Base-by-base conservation (phyloP, 1,284 basidiomycete species). In the Naganishia cerealis region DNA sequence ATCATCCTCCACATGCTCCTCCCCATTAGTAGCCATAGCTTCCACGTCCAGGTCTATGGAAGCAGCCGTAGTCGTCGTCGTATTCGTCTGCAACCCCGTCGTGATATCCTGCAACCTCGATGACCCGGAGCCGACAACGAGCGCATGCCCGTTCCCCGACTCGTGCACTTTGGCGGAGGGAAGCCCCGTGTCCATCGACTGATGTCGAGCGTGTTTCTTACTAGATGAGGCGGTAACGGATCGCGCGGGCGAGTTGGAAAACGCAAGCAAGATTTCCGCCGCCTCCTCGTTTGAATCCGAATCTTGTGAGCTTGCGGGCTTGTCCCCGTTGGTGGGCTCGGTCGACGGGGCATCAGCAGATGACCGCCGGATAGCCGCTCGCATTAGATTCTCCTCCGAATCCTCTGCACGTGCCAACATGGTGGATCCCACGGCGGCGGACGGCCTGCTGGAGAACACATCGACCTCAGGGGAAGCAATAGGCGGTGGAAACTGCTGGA, bases 201-300 rank as follows among this genome's bases (percentile, higher is more conserved):
- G 66, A 53, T 58, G 66, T 26, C 56, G 50, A 10, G 46, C 36
- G 29, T 42, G 59, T 18, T 48, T 61, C 55, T 40, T 53, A 24
- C 46, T 50, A 8, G 55, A 24, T 6, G 61, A 52, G 18, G 63
- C 54, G 5, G 59, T 56, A 0, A 63, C 54, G 1, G 61, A 46
- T 53, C 66, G 66, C 12, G 69, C 70, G 10, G 70, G 70, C 7
- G 70, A 71, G 36, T 67, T 67, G 40, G 66, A 67, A 21, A 71
- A 68, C 3, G 70, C 70, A 6, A 71, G 53, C 46, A 71, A 40
- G 24, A 71, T 67, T 43, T 71, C 66, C 15, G 70, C 70, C 4
- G 70, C 70, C 54, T 71, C 70, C 38, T 68, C 67, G 50, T 71
- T 66, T 15, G 61, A 63, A 42, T 63, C 61, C 12, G 67, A 68